These are phyloP conservation scores for Macrophomina pseudophaseolina DNA, from an alignment of 2,329 filamentous ascomycete species.

Conservation along the genomic window DNA sequence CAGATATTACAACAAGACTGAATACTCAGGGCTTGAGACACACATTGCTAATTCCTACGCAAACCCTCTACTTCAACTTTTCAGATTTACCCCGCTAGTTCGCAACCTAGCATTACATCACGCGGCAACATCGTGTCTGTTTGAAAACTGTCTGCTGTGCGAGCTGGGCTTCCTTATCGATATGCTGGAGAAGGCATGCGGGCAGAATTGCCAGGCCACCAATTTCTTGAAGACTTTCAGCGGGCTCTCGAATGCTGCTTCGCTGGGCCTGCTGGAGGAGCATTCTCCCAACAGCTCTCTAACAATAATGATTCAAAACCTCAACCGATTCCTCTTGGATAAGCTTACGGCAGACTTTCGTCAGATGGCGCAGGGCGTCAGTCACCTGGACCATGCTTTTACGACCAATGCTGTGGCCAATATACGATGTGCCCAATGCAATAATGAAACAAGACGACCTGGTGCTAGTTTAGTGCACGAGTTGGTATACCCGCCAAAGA, in stretches of 20 bases:
- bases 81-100: conserved; percentile 86
- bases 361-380: conserved; percentile 62
- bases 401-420: conserved; percentile 72
- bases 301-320: conserved; percentile 80
- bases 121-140: conserved; percentile 81
- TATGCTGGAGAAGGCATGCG: conserved; percentile 95
- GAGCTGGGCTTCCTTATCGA: conserved; percentile 96
- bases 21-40: conserved; percentile 89
- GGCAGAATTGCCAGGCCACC: conserved; percentile 93
- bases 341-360: conserved; percentile 79
- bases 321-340: conserved; percentile 84
- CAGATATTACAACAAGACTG: conserved; percentile 93
- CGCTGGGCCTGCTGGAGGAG: conserved; percentile 83
- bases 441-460: conserved; percentile 80
- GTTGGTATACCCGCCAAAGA: conserved; percentile 74
- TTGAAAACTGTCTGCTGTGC: conserved; percentile 85
- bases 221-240: conserved; percentile 92
- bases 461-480: conserved; percentile 85
- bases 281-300: conserved; percentile 74
- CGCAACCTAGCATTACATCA: conserved; percentile 89
- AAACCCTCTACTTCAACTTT: conserved; percentile 87
- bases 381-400: conserved; percentile 73
- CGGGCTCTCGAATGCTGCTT: conserved; percentile 76
- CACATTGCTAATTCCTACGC: conserved; percentile 97
- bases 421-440: conserved; percentile 85